Conservation (phyloP, 371 early-diverging fungal genomes). For the Batrachochytrium dendrobatidis region DNA sequence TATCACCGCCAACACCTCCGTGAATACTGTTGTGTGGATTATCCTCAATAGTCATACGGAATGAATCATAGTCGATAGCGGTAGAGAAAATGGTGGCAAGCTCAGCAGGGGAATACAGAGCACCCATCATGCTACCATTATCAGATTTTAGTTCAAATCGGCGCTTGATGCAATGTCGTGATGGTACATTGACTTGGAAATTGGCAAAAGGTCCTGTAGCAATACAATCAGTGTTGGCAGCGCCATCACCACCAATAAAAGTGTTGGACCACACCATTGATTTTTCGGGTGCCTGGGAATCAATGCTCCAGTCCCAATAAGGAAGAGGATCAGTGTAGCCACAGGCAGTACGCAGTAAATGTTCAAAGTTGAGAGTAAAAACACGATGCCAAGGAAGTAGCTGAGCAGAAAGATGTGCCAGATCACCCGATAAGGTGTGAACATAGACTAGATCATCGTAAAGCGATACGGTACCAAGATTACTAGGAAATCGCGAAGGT, state of each 20-base stretch:
- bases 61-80: conserved; percentile 8
- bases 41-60: conserved; percentile 12
- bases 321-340: conserved; percentile 9
- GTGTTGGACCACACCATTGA: conserved; percentile 4
- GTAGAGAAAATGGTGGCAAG: not conserved
- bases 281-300: conserved; percentile 20
- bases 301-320: conserved; percentile 30
- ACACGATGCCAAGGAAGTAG: conserved; percentile 29
- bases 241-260: conserved; percentile 9
- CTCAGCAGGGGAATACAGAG: not conserved
- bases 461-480: not conserved
- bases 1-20: conserved; percentile 23
- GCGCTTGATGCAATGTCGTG: not conserved
- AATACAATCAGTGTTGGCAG: not conserved
- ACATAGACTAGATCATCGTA: conserved; percentile 10
- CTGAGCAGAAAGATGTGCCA: not conserved
- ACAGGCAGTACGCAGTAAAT: conserved; percentile 5
- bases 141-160: not conserved
- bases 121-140: not conserved
- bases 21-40: conserved; percentile 25
- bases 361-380: conserved; percentile 16
- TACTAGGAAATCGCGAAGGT: not conserved
- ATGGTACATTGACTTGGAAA: not conserved
- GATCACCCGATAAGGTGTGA: not conserved
- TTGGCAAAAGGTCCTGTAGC: not conserved